Base-by-base conservation (phyloP, 495 filamentous ascomycete genomes). In the Neurospora africana region DNA sequence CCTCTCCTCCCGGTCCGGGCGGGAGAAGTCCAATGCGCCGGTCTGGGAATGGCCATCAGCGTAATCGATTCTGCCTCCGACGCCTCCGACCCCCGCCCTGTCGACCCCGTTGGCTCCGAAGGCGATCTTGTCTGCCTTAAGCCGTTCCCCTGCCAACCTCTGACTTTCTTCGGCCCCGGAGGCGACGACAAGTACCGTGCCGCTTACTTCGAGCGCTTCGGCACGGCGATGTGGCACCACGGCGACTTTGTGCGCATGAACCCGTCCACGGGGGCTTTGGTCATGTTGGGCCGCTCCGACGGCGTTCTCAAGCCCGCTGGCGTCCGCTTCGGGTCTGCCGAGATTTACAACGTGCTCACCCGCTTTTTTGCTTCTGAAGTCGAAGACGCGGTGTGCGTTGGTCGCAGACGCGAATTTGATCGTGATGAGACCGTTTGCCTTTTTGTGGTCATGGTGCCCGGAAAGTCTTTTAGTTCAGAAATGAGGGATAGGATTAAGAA, bases 341-440 rank as follows among this genome's bases (percentile, higher is more conserved):
- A 98, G 82, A 96, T 98, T 41, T 98, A 98, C 80, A 97, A 96
- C 76, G 82, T 97, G n/a, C 82, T 97, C 5, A 86, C 95, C 19
- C 86, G 91, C 68, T 89, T 94, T 77, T 97, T 96, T 76, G 87
- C 89, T 5, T 84, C 87, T 41, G 86, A 92, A 73, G 83, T 97
- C 33, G 91, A 92, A 72, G 94, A 98, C 75, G 91, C 92, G 0
- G 83, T 98, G 5, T 97, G 94, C 73, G 88, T 98, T 74, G 94
- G 94, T 0, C 86, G 93, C 0, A 80, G 93, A 67, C 82, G 93
- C 27, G 89, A 89, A 80, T 78, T 84, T 39, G 94, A 97, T 77
- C 82, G 82, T 0, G 94, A 98, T 78, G 94, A 97, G 82, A 90
- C 88, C 0, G 94, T 98, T 0, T 90, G 95, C 15, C 80, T 98